These are phyloP conservation scores for Clohesyomyces aquaticus DNA, from an alignment of 495 filamentous ascomycete genomes.

Conservation along the genomic window DNA sequence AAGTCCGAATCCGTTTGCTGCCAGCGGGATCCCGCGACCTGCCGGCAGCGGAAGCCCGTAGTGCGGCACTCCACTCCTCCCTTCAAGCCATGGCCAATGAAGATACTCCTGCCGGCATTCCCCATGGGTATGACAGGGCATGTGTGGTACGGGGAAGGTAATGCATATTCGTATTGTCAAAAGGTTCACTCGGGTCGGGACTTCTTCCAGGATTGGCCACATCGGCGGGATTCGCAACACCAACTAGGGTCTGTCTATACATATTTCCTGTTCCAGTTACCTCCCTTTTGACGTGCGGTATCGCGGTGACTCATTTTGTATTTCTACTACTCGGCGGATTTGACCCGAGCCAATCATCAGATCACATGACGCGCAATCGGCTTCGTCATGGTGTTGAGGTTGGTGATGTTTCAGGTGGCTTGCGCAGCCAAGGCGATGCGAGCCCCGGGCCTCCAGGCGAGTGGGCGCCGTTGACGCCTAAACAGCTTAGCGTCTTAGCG, in stretches of 20 bases:
- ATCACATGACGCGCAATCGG: constrained; percentile 1
- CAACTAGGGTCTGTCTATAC: no score
- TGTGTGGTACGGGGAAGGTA: not conserved
- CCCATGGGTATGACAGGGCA: not conserved
- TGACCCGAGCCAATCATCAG: not conserved
- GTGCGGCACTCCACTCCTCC: not conserved
- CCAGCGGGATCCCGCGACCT: constrained; percentile 14
- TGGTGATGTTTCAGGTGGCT: constrained; percentile 28
- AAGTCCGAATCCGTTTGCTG: not conserved
- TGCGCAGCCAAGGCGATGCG: no score
- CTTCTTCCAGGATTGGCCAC: no score
- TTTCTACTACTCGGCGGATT: no score
- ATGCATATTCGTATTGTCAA: not conserved
- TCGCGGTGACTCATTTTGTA: no score
- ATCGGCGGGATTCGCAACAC: no score
- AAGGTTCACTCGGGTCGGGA: no score
- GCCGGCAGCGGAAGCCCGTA: not conserved
- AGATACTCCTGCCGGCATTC: not conserved
- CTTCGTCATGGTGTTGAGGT: constrained; percentile 32
- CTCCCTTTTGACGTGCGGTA: no score
- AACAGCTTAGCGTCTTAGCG: constrained; percentile 10
- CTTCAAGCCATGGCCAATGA: constrained; percentile 10
- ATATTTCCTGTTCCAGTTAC: no score
- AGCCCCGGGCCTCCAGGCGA: no score
- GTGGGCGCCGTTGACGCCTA: no score